Evolutionary conservation across 2,329 filamentous ascomycete species (phyloP), one percentile per base, ranked within the genome.

Genomic region (Aspergillus sp.): DNA sequence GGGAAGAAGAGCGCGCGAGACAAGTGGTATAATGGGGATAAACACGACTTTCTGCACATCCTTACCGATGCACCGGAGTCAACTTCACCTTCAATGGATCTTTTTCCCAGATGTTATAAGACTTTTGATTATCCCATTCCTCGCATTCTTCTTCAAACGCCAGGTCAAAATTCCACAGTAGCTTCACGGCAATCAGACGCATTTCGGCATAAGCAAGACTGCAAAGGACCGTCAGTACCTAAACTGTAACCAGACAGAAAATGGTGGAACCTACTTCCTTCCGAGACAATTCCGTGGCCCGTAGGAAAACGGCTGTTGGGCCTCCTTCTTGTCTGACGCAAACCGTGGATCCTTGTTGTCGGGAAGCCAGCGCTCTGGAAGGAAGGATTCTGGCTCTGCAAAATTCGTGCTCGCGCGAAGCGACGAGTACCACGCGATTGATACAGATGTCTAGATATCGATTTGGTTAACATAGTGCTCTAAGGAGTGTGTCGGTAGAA

Each of bases 261-360:
- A 26, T 63, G 18, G 18, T 24, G n/a, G 1, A 26, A 6, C 79
- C 68, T 69, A 81, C 79, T 83, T 82, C 61, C 73, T 73, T 2
- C 82, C 82, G 22, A 84, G 74, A 58, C 82, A 84, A 50, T 82
- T 81, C 4, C 82, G 71, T 4, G 82, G 78, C 0, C 82, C 81
- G 2, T 80, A 54, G 2, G 77, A 77, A 59, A 85, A 84, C 0
- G 82, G 79, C 65, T 83, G 79, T 45, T 81, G 73, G 0, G 74
- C 76, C 0, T 80, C 78, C 45, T 71, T 71, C 22, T 74, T 74
- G 62, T 85, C 82, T n/a, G 65, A 56, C 0, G 63, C 64, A 62
- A 80, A 84, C 2, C 69, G 69, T 4, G 65, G 31, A 52, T 68
- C 61, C 2, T 46, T 52, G 12, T 20, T 46, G 9, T 47, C 45